Evolutionary conservation across 2,329 filamentous ascomycete genomes (phyloP).

Genomic region (Fusarium caatingaense): DNA sequence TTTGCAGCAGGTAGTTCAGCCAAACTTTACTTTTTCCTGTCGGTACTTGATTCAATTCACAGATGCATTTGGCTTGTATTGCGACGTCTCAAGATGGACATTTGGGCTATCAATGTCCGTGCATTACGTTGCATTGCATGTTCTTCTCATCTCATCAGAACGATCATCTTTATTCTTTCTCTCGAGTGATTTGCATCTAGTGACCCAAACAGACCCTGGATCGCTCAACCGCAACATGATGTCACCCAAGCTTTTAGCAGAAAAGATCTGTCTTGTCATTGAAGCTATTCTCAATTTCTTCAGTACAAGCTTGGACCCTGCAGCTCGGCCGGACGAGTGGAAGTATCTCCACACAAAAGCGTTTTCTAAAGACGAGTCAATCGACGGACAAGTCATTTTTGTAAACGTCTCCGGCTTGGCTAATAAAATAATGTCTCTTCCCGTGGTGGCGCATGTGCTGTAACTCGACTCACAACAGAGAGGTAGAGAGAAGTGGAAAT

Average conservation of each 20-base stretch:
- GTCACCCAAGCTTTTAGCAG: slow-evolving; percentile 27
- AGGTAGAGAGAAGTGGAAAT: not conserved
- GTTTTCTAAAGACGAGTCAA: not conserved
- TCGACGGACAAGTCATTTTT: slow-evolving; percentile 5
- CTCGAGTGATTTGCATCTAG: not conserved
- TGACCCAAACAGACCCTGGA: slow-evolving; percentile 15
- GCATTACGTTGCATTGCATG: not conserved
- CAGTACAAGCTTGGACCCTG: not conserved
- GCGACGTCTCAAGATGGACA: not conserved
- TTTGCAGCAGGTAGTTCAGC: not conserved
- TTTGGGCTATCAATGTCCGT: not conserved
- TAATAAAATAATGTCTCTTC: not conserved
- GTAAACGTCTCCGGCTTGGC: slow-evolving; percentile 17
- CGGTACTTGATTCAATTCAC: not conserved
- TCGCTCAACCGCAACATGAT: slow-evolving; percentile 32
- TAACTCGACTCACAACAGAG: slow-evolving; percentile 3
- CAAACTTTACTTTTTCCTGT: not conserved
- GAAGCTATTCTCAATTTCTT: slow-evolving; percentile 25
- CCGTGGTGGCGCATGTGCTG: slow-evolving; percentile 23
- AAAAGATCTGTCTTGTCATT: not conserved
- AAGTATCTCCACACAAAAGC: not conserved
- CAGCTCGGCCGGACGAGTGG: slow-evolving; percentile 5
- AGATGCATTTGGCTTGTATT: not conserved
- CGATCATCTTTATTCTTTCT: slow-evolving; percentile 17
- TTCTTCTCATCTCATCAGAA: not conserved